A percentile compares a stretch with the other conserved stretches of the same genome.
phyloP scores from a whole-genome alignment of 805 yeast genomes.

The Kluyveromyces siamensis region DNA sequence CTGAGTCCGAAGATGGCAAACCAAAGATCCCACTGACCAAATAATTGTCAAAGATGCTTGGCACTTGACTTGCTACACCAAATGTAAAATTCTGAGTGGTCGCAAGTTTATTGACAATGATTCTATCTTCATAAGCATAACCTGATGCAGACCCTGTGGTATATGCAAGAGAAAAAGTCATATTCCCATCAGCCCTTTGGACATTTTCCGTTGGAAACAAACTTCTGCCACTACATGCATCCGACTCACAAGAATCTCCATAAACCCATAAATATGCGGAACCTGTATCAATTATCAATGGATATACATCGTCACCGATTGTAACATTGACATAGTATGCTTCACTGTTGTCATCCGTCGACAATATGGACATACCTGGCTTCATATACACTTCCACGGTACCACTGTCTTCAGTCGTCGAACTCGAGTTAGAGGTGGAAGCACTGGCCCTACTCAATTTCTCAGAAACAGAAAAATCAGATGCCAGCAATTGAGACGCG shows the following conservation, averaged over 20 bases:
- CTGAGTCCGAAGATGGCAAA: slow-evolving; percentile 38
- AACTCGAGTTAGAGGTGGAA: not conserved
- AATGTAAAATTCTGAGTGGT: slow-evolving; percentile 35
- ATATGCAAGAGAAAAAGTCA: slow-evolving; percentile 41
- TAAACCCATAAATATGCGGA: slow-evolving; percentile 59
- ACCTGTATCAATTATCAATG: slow-evolving; percentile 55
- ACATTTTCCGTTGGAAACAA: slow-evolving; percentile 22
- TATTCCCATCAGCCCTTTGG: slow-evolving; percentile 9
- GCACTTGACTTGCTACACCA: slow-evolving; percentile 47
- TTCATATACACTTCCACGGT: slow-evolving; percentile 13
- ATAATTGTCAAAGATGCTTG: slow-evolving; percentile 42
- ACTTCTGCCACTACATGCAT: slow-evolving; percentile 32
- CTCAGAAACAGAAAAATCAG: not conserved
- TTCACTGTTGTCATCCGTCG: slow-evolving; percentile 22
- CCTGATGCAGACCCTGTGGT: slow-evolving; percentile 49
- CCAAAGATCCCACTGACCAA: slow-evolving; percentile 55
- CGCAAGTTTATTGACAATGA: slow-evolving; percentile 26
- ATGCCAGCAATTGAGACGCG: not conserved
- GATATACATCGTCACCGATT: slow-evolving; percentile 35
- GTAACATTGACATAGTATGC: slow-evolving; percentile 35
- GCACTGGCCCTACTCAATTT: not conserved
- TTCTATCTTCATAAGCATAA: slow-evolving; percentile 30
- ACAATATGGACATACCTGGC: slow-evolving; percentile 22
- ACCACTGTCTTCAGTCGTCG: not conserved
- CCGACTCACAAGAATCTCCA: slow-evolving; percentile 39